Percentiles rank a stretch among this genome's conserved stretches.
phyloP scores from a whole-genome alignment of 148 eudicot species.

The Bassia scoparia region DNA sequence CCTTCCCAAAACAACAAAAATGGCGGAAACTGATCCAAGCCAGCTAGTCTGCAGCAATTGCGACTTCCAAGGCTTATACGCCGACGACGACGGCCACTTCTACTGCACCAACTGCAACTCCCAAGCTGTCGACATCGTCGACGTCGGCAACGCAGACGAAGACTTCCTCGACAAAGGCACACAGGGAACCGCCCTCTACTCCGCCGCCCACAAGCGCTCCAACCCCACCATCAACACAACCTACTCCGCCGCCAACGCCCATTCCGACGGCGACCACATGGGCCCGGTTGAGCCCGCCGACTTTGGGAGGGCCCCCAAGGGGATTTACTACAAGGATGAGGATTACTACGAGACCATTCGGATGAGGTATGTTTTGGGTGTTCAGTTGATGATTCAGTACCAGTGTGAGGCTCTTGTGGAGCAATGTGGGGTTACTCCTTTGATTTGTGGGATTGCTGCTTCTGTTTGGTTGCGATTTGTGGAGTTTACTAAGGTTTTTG shows the following conservation, averaged over 20 bases:
- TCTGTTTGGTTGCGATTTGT: slow-evolving; percentile 62
- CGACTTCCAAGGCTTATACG: slow-evolving; percentile 35
- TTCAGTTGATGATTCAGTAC: slow-evolving; percentile 59
- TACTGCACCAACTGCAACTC: slow-evolving; percentile 57
- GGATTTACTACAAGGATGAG: slow-evolving; percentile 10
- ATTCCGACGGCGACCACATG: not conserved
- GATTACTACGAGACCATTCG: slow-evolving; percentile 50
- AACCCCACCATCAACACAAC: too few species aligned
- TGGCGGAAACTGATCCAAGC: slow-evolving; percentile 30
- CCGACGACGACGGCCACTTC: slow-evolving; percentile 56
- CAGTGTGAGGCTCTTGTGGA: slow-evolving; percentile 69
- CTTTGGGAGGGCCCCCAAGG: slow-evolving; percentile 36
- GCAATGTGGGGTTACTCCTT: slow-evolving; percentile 44
- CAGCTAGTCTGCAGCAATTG: slow-evolving; percentile 40
- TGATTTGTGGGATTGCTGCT: slow-evolving; percentile 56
- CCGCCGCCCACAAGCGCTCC: slow-evolving; percentile 32
- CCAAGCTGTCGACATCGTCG: slow-evolving; percentile 50
- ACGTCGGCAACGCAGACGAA: slow-evolving; percentile 51
- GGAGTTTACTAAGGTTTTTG: slow-evolving; percentile 40
- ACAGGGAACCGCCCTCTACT: slow-evolving; percentile 27
- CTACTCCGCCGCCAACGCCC: not conserved
- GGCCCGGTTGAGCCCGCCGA: slow-evolving; percentile 64
- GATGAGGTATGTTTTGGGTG: slow-evolving; percentile 59
- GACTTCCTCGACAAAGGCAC: slow-evolving; percentile 32
- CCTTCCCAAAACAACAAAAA: slow-evolving; percentile 12